These are phyloP conservation scores for Byssothecium circinans DNA, from an alignment of 2,329 filamentous ascomycete genomes.

Conservation along the genomic window DNA sequence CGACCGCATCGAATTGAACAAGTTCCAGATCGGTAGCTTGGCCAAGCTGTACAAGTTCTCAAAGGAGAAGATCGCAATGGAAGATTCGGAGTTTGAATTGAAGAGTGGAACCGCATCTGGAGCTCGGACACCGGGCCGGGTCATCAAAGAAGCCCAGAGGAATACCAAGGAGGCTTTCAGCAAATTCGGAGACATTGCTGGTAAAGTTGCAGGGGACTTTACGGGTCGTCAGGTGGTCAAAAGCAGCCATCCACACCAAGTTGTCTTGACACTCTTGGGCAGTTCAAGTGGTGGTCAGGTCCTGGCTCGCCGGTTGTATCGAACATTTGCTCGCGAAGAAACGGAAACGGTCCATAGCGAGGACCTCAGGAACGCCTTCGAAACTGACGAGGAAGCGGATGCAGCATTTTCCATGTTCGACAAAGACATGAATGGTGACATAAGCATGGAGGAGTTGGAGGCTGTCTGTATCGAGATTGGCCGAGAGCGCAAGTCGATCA, in stretches of 20 bases:
- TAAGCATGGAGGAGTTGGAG: constrained; percentile 92
- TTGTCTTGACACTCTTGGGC: constrained; percentile 75
- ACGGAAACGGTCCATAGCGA: constrained; percentile 76
- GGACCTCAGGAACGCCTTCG: constrained; percentile 77
- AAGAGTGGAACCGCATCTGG: constrained; percentile 56
- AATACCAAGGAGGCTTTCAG: constrained; percentile 75
- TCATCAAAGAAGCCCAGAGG: constrained; percentile 69
- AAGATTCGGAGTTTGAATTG: constrained; percentile 74
- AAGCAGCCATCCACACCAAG: constrained; percentile 79
- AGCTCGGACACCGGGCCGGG: constrained; percentile 70
- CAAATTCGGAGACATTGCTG: constrained; percentile 83
- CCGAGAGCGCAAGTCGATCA: constrained; percentile 91
- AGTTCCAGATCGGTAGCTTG: constrained; percentile 76
- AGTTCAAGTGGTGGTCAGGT: constrained; percentile 76
- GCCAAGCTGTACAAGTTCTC: constrained; percentile 67
- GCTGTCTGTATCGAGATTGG: constrained; percentile 92
- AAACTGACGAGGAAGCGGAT: constrained; percentile 81
- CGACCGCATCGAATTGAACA: constrained; percentile 88
- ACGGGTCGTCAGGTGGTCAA: constrained; percentile 71
- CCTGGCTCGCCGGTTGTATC: constrained; percentile 82
- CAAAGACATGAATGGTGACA: constrained; percentile 94
- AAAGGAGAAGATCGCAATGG: constrained; percentile 65
- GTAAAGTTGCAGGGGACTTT: constrained; percentile 86
- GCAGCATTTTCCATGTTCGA: constrained; percentile 92
- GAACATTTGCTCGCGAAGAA: constrained; percentile 76